A percentile compares a stretch with the other conserved stretches of the same genome.
phyloP scores from a whole-genome alignment of 1,139 yeast genomes.

The Lodderomyces metapsilosis region DNA sequence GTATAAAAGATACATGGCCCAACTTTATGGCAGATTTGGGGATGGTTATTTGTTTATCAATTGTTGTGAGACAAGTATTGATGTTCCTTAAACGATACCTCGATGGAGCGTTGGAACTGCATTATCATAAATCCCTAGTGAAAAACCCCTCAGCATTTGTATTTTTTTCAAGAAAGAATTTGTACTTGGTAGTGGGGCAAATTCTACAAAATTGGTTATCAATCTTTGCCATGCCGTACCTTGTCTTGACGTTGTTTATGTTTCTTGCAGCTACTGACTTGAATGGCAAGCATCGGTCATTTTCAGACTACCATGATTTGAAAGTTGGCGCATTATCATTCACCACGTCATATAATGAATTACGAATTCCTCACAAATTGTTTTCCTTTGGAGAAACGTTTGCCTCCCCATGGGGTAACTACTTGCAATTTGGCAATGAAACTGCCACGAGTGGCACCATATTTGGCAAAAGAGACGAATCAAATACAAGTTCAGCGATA shows the following conservation, averaged over 20 bases:
- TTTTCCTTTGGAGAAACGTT: conserved; percentile 8
- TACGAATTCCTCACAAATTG: conserved; percentile 19
- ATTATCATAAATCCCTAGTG: conserved; percentile 5
- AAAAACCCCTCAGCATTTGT: conserved; percentile 9
- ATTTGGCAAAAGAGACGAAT: background rate
- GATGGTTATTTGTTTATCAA: conserved; percentile 19
- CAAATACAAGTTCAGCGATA: background rate
- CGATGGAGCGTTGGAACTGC: conserved; percentile 15
- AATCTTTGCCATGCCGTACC: conserved; percentile 45
- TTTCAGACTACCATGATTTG: conserved; percentile 19
- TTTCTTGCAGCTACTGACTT: conserved; percentile 25
- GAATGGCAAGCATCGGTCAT: conserved; percentile 13
- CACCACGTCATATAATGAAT: conserved; percentile 26
- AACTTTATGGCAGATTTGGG: conserved; percentile 42
- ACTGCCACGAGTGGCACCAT: background rate
- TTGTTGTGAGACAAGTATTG: conserved; percentile 24
- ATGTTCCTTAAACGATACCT: conserved; percentile 18
- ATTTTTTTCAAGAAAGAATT: conserved; percentile 19
- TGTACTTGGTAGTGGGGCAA: conserved; percentile 33
- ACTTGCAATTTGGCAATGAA: background rate
- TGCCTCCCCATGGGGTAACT: background rate
- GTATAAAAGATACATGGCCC: conserved; percentile 37
- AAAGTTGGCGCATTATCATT: conserved; percentile 25
- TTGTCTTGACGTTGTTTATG: conserved; percentile 41
- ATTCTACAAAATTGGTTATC: conserved; percentile 31